Evolutionary conservation across 805 yeast genomes (phyloP).

Genomic region (Metschnikowia lachancei): DNA sequence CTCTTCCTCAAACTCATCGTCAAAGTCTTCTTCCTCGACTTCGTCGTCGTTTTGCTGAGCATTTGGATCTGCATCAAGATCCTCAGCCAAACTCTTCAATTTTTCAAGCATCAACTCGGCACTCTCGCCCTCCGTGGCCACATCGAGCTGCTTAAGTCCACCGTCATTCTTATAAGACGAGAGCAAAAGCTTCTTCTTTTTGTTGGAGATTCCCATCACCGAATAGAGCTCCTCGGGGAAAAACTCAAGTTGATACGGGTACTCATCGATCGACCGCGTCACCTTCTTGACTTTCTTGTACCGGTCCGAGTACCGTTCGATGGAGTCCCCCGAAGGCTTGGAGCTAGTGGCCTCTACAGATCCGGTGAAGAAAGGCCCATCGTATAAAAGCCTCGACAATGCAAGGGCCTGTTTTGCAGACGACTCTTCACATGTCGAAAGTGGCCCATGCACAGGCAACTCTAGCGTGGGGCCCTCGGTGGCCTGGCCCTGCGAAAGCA

Average conservation of each 20-base stretch:
- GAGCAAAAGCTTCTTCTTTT: constrained; percentile 48
- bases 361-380: constrained; percentile 70
- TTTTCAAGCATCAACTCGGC: constrained; percentile 42
- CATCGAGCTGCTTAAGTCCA: constrained; percentile 36
- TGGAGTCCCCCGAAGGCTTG: constrained; percentile 51
- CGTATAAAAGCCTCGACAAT: constrained; percentile 51
- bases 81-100: constrained; percentile 42
- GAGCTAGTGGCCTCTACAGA: constrained; percentile 34
- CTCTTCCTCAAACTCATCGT: constrained; percentile 69
- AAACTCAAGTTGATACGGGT: constrained; percentile 66
- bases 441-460: constrained; percentile 64
- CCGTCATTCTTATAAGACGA: constrained; percentile 41
- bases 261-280: constrained; percentile 71
- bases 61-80: constrained; percentile 40
- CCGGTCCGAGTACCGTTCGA: constrained; percentile 78
- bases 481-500: constrained; percentile 35
- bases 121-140: constrained; percentile 27
- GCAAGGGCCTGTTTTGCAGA: constrained; percentile 56
- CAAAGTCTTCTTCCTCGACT: constrained; percentile 50
- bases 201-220: constrained; percentile 63
- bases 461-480: constrained; percentile 45
- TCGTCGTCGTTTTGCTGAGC: constrained; percentile 42
- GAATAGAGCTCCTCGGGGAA: constrained; percentile 76
- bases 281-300: constrained; percentile 68
- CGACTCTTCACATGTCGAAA: constrained; percentile 48